phyloP scores from a whole-genome alignment of 805 yeast genomes.

The Metschnikowia dekortorum region DNA sequence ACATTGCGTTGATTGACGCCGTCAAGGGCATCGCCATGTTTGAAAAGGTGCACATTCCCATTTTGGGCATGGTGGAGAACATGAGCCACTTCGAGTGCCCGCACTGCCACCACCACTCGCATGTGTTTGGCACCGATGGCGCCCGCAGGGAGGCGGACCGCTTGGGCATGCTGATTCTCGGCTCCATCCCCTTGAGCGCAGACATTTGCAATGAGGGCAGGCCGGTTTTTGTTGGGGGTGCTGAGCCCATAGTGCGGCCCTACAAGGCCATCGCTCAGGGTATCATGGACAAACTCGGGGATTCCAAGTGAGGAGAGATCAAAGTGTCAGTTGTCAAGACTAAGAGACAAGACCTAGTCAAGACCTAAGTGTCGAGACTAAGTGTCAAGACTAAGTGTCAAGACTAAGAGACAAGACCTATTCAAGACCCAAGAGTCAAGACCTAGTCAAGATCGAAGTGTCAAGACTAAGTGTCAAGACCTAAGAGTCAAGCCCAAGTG shows the following conservation, averaged over 20 bases:
- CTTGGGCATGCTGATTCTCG: slow-evolving; percentile 50
- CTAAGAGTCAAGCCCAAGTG: too few species aligned
- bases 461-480: too few species aligned
- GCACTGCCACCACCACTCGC: slow-evolving; percentile 67
- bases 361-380: too few species aligned
- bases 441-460: too few species aligned
- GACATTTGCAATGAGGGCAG: slow-evolving; percentile 57
- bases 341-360: too few species aligned
- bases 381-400: too few species aligned
- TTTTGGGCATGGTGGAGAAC: slow-evolving; percentile 74
- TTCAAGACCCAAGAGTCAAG: too few species aligned
- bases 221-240: slow-evolving; percentile 52
- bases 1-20: slow-evolving; percentile 76
- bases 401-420: too few species aligned
- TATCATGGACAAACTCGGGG: slow-evolving; percentile 18
- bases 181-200: slow-evolving; percentile 62
- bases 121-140: slow-evolving; percentile 69
- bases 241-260: slow-evolving; percentile 33
- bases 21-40: slow-evolving; percentile 79
- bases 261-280: slow-evolving; percentile 48
- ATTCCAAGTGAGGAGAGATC: background rate
- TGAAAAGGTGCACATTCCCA: slow-evolving; percentile 63
- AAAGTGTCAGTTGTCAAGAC: too few species aligned
- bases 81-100: slow-evolving; percentile 79
- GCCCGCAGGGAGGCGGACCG: slow-evolving; percentile 47